Evolutionary conservation across 2,329 filamentous ascomycete species (phyloP), one percentile per base, ranked within the genome.

Genomic region (Aspergillus sp.): DNA sequence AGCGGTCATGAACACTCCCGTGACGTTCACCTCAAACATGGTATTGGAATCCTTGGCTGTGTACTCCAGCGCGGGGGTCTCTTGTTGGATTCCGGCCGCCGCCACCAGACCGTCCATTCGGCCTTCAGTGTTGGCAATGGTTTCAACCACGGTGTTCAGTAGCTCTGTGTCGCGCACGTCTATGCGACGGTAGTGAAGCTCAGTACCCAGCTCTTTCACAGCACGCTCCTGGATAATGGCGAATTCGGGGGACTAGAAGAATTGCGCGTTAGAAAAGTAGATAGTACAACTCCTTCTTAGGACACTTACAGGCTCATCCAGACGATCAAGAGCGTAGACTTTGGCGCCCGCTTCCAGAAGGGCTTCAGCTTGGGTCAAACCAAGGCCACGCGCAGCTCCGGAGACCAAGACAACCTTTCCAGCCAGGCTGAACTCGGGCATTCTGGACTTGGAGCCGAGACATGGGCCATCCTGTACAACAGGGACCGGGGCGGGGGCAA

Each of bases 1-100:
- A 6, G 85, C 80, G 7, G 85, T 86, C 84, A 88, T 87, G 71
- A 88, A 84, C 5, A 84, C 84, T 9, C 85, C 85, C 0, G 84
- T 87, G 53, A 87, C 79, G 67, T 87, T 87, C 64, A 87, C 78
- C 66, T 85, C 83, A 63, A 88, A 84, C 85, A 88, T 88, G 59
- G 78, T 81, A 67, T 87, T 87, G 57, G 84, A 81, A 66, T 88
- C 85, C 70, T 86, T 82, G 55, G 82, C 79, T 1, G 81, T 81
- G 73, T 96, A 96, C 52, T 96, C 91, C 57, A 97, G 81, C 1
- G 93, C 92, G 0, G 91, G 79, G 0, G 87, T 92, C 78, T 96
- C 91, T 76, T 96, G 90, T 78, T 96, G 91, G 43, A 87, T 80
- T 1, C 87, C 89, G 0, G 89, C 89, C 0, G 88, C 88, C 0